phyloP scores from a whole-genome alignment of 257 asterid genomes.

The Coffea canephora region DNA sequence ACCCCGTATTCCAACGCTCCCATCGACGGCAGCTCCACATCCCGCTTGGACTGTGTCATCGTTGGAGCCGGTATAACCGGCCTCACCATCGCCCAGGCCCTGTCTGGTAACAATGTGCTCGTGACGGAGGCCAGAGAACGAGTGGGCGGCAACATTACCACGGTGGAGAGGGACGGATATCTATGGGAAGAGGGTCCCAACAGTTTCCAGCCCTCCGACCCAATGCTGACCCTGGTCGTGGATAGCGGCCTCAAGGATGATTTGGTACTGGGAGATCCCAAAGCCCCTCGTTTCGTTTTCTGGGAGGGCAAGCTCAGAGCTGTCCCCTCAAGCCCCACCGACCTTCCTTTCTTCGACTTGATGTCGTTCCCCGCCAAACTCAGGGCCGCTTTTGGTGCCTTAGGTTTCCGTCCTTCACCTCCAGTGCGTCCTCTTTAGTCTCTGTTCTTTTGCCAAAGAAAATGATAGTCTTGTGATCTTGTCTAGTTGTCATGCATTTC shows the following conservation, averaged over 20 bases:
- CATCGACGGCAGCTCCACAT: conserved; percentile 12
- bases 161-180: conserved; percentile 79
- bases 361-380: conserved; percentile 83
- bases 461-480: too few species aligned
- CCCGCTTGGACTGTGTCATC: conserved; percentile 69
- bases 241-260: conserved; percentile 89
- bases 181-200: conserved; percentile 99
- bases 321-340: conserved; percentile 66
- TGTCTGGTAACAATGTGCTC: conserved; percentile 52
- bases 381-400: conserved; percentile 96
- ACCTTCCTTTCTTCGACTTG: conserved; percentile 84
- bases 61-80: conserved; percentile 96
- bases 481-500: too few species aligned
- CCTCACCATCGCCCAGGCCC: conserved; percentile 81
- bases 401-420: conserved; percentile 87
- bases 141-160: conserved; percentile 91
- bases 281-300: conserved; percentile 86
- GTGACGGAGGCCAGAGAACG: conserved; percentile 91
- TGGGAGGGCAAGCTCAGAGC: conserved; percentile 96
- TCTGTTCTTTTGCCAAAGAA: not conserved
- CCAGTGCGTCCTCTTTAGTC: conserved; percentile 60
- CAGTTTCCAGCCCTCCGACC: conserved; percentile 96
- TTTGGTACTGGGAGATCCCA: conserved; percentile 86
- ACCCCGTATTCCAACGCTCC: conserved; percentile 31
- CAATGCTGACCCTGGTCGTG: conserved; percentile 79